Base-by-base conservation (phyloP, 2,329 filamentous ascomycete species). In the Chalaropsis ovoidea region DNA sequence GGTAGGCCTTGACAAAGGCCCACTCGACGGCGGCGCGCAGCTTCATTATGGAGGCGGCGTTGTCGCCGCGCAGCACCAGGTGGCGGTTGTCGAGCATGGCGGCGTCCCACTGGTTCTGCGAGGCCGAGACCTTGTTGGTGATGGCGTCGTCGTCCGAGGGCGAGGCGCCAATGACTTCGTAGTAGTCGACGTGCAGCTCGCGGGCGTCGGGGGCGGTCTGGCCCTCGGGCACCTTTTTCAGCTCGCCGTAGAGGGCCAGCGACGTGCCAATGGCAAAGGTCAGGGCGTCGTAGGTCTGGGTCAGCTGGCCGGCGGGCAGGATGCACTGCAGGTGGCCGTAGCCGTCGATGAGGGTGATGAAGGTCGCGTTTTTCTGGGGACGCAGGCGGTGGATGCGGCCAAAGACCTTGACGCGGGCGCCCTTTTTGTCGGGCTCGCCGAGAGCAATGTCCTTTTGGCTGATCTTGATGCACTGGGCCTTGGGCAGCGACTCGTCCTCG, bases 141-240 rank as follows among this genome's bases (percentile, higher is more conserved):
- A 96, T 91, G 72, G 92, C 89, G 69, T 96, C 92, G 68, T 93
- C 89, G 71, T 90, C 92, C 69, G 90, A 88, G 47, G 90, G 88
- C 49, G 92, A 90, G 71, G 85, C 82, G 72, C 86, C 88, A 68
- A 89, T 85, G 71, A 95, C 84, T 74, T 84, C 82, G 80, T 88
- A 96, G 80, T 86, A 96, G 76, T 96, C 92, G 71, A 89, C 92
- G 72, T 93, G 90, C 62, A 96, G 81, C 76, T 96, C 92, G 69
- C 93, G 89, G 80, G 87, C 80, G 77, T 90, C 86, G 61, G 90
- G 90, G 0, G 92, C 92, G 67, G 87, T 85, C 69, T 87, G 84
- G 65, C 89, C 89, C 27, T 83, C 82, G 10, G 88, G 92, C 3
- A 96, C 87, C 72, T 88, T 82, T 73, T 84, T 85, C 81, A 96